phyloP scores from a whole-genome alignment of 768 basidiomycete species.

The Phlebiopsis flavidoalba region DNA sequence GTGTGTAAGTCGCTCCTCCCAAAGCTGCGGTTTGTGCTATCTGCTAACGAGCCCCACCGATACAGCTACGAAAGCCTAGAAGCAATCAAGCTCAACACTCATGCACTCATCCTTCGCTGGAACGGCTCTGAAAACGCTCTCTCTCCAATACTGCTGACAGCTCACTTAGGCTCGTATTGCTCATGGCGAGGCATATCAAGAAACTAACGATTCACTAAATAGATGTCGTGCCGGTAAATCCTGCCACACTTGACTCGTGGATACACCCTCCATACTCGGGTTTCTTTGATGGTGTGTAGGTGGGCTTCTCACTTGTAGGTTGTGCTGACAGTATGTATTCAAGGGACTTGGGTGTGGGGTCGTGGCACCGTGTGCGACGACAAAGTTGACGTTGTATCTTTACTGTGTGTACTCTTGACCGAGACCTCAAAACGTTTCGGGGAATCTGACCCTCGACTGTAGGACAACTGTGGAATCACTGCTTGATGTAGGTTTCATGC shows the following conservation, averaged over 20 bases:
- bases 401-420: constrained; percentile 36
- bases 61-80: constrained; percentile 50
- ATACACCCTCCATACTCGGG: constrained; percentile 56
- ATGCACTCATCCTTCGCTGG: constrained; percentile 71
- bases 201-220: not conserved
- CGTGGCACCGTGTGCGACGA: constrained; percentile 72
- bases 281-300: constrained; percentile 43
- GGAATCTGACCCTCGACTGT: not conserved
- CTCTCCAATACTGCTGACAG: constrained; percentile 69
- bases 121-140: constrained; percentile 51
- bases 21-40: not conserved
- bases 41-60: not conserved
- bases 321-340: not conserved
- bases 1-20: constrained; percentile 36
- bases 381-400: constrained; percentile 65
- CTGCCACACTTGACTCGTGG: constrained; percentile 46
- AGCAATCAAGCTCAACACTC: constrained; percentile 70
- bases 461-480: constrained; percentile 54
- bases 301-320: not conserved
- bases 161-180: constrained; percentile 51
- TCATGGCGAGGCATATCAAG: not conserved
- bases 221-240: constrained; percentile 64
- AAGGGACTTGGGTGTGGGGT: constrained; percentile 67
- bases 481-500: constrained; percentile 53
- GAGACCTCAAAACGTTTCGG: not conserved